These are phyloP conservation scores for Pinus tabuliformis DNA, from an alignment of 75 land plant species.

Conservation along the genomic window DNA sequence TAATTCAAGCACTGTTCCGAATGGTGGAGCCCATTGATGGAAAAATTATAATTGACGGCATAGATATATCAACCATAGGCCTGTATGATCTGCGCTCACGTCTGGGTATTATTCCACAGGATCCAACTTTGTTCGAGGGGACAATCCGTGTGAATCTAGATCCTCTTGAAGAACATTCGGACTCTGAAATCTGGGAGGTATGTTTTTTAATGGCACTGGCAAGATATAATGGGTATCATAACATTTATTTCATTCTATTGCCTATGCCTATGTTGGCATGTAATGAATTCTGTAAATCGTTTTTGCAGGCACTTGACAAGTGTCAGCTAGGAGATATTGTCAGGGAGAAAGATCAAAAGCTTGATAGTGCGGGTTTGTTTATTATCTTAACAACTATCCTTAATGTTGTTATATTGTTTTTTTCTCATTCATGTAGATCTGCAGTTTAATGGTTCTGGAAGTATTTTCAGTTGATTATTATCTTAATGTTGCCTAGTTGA, in stretches of 20 bases:
- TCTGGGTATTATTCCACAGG: conserved; percentile 84
- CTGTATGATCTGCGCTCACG: conserved; percentile 77
- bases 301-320: conserved; percentile 53
- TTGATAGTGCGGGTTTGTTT: conserved; percentile 66
- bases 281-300: too few relatives aligned
- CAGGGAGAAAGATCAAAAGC: conserved; percentile 49
- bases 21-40: conserved; percentile 74
- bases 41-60: conserved; percentile 60
- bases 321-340: conserved; percentile 81
- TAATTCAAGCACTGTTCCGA: conserved; percentile 85
- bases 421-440: not conserved
- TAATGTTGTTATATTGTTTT: not conserved
- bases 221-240: not conserved
- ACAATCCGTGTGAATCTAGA: conserved; percentile 77
- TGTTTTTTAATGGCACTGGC: not conserved
- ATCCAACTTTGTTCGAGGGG: conserved; percentile 79
- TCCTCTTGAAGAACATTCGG: conserved; percentile 72
- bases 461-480: not conserved
- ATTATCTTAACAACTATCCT: conserved; percentile 2
- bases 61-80: conserved; percentile 78
- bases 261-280: too few relatives aligned
- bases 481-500: not conserved
- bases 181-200: conserved; percentile 84
- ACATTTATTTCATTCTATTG: not conserved
- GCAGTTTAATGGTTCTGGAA: not conserved